Conservation (phyloP, 2,329 filamentous ascomycete species). For the Ciborinia camelliae region DNA sequence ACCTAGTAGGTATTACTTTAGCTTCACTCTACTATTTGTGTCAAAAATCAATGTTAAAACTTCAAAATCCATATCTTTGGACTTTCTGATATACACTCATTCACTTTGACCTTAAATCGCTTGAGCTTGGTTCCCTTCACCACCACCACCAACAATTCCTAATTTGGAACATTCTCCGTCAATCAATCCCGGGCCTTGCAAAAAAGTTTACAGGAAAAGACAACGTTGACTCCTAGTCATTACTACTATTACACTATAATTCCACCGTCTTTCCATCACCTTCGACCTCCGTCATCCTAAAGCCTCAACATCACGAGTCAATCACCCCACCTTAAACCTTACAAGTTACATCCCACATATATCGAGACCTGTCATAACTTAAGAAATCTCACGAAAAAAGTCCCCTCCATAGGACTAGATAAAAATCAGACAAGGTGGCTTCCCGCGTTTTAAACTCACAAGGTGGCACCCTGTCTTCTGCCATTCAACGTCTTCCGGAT, state of each 20-base stretch:
- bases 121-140: too few species aligned
- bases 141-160: not conserved
- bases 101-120: too few species aligned
- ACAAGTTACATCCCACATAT: constrained; percentile 16
- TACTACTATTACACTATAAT: too few species aligned
- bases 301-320: not conserved
- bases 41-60: too few species aligned
- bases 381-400: not conserved
- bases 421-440: constrained; percentile 38
- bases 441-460: constrained; percentile 52
- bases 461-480: constrained; percentile 53
- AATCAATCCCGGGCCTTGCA: not conserved
- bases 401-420: constrained; percentile 12
- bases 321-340: constrained; percentile 11
- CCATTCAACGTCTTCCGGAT: constrained; percentile 53
- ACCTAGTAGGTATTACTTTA: not conserved
- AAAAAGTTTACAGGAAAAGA: not conserved
- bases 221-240: not conserved
- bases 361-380: not conserved
- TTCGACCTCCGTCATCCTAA: constrained; percentile 1
- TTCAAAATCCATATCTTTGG: too few species aligned
- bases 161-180: not conserved
- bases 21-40: not conserved
- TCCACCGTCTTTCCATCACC: not conserved
- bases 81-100: not conserved